Conservation (phyloP, 1,284 basidiomycete species). For the Cryptococcus sp. region DNA sequence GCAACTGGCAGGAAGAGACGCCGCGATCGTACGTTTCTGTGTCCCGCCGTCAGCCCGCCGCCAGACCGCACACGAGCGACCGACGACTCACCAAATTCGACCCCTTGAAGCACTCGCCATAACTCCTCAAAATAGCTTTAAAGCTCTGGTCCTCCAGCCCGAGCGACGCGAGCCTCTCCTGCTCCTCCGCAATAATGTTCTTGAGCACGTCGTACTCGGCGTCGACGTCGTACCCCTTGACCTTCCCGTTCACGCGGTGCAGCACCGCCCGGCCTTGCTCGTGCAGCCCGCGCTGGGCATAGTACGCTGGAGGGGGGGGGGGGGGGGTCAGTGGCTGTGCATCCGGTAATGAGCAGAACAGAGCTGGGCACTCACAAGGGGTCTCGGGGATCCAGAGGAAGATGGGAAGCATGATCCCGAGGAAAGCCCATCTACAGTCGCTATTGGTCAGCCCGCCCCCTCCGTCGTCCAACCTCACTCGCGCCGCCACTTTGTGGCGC, state of each 20-base stretch:
- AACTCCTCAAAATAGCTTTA: conserved; percentile 11
- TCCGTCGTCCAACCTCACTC: not conserved
- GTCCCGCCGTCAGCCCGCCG: too few species aligned
- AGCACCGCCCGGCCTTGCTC: conserved; percentile 18
- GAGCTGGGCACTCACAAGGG: conserved; percentile 10
- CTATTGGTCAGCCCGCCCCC: not conserved
- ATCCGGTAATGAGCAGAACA: not conserved
- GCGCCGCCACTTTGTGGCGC: too few species aligned
- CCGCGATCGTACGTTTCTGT: conserved; percentile 3
- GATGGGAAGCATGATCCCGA: conserved; percentile 25
- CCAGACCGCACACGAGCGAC: too few species aligned
- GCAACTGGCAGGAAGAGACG: conserved; percentile 1
- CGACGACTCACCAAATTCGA: conserved; percentile 14
- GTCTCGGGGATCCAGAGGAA: conserved; percentile 30
- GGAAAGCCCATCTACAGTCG: conserved; percentile 15
- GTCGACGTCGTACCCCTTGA: conserved; percentile 24
- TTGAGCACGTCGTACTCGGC: conserved; percentile 20
- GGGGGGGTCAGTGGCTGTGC: not conserved
- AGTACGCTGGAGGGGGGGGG: conserved; percentile 10
- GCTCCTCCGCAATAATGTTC: conserved; percentile 20
- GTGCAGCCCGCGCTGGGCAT: conserved; percentile 17
- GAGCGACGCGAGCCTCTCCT: conserved; percentile 4
- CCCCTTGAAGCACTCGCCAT: conserved; percentile 15
- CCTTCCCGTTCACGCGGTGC: conserved; percentile 13
- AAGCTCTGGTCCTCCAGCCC: conserved; percentile 12